Evolutionary conservation across 2,329 filamentous ascomycete genomes (phyloP).

Genomic region (Alternaria infectoria): DNA sequence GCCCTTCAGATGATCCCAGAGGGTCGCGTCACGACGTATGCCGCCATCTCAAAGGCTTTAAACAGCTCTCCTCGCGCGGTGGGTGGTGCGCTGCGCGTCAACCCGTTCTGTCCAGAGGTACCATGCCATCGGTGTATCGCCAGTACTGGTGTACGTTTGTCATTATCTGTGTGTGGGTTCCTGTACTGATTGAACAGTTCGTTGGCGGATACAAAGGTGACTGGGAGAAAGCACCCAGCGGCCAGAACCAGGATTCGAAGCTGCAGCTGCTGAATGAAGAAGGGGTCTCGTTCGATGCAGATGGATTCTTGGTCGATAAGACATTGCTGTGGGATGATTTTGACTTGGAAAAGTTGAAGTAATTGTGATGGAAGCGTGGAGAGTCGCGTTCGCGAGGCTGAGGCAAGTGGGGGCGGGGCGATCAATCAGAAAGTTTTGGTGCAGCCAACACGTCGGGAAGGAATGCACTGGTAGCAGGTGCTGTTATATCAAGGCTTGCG

Average conservation of each 20-base stretch:
- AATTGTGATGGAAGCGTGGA: neutral
- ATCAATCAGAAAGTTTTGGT: conserved; percentile 15
- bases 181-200: conserved; percentile 30
- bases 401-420: conserved; percentile 28
- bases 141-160: conserved; percentile 64
- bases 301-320: conserved; percentile 64
- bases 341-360: conserved; percentile 30
- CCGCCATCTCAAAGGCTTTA: conserved; percentile 70
- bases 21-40: conserved; percentile 80
- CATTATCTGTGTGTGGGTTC: no score
- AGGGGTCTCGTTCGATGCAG: conserved; percentile 68
- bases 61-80: conserved; percentile 76
- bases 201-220: conserved; percentile 75
- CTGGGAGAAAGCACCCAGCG: conserved; percentile 66
- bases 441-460: neutral
- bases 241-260: conserved; percentile 70
- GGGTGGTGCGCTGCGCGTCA: conserved; percentile 75
- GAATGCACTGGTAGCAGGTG: neutral
- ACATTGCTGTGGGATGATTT: conserved; percentile 55
- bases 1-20: conserved; percentile 78
- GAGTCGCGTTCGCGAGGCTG: conserved; percentile 4
- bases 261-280: conserved; percentile 65
- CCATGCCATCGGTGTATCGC: conserved; percentile 84
- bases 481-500: neutral
- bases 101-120: conserved; percentile 82